A percentile compares a stretch with the other conserved stretches of the same genome.
These are phyloP conservation scores for Fraxinus platypoda DNA, from an alignment of 305 asterid species.

Conservation along the genomic window DNA sequence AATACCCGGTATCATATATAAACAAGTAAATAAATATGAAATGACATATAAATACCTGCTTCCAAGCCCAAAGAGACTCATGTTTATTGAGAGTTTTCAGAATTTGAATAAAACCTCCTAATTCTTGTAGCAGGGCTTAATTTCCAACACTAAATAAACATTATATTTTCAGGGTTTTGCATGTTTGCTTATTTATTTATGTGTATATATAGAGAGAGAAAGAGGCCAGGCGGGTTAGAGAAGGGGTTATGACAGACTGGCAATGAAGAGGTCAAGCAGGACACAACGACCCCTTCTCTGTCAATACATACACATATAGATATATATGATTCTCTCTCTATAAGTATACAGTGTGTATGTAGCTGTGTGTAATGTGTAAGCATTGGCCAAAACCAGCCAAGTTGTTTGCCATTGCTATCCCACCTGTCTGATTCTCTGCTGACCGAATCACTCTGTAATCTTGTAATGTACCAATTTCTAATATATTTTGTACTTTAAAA, in stretches of 20 bases:
- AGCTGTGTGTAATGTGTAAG: constrained; percentile 20
- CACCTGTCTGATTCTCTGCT: constrained; percentile 23
- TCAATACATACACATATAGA: not conserved
- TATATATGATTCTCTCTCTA: not conserved
- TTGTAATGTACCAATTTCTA: not conserved
- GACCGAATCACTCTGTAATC: constrained; percentile 2
- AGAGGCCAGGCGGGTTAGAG: not conserved
- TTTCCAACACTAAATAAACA: not conserved
- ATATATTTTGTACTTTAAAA: not conserved
- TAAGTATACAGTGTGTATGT: constrained; percentile 19
- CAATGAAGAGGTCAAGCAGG: constrained; percentile 24
- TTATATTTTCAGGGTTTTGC: constrained; percentile 19
- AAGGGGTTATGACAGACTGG: constrained; percentile 32
- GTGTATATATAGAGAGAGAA: constrained; percentile 13
- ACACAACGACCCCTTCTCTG: not conserved
- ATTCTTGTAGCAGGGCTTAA: not conserved
- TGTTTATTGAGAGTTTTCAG: constrained; percentile 22
- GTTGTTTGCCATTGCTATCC: constrained; percentile 10
- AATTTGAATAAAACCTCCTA: not conserved
- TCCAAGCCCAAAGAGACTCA: constrained; percentile 52
- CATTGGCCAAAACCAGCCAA: constrained; percentile 32
- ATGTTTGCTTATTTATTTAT: constrained; percentile 18
- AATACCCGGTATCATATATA: not conserved
- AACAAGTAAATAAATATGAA: not conserved
- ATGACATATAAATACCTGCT: constrained; percentile 30